Evolutionary conservation across 192 early-diverging fungal genomes (phyloP), one percentile per base, ranked within the genome.

Genomic region (Coemansia sp.): DNA sequence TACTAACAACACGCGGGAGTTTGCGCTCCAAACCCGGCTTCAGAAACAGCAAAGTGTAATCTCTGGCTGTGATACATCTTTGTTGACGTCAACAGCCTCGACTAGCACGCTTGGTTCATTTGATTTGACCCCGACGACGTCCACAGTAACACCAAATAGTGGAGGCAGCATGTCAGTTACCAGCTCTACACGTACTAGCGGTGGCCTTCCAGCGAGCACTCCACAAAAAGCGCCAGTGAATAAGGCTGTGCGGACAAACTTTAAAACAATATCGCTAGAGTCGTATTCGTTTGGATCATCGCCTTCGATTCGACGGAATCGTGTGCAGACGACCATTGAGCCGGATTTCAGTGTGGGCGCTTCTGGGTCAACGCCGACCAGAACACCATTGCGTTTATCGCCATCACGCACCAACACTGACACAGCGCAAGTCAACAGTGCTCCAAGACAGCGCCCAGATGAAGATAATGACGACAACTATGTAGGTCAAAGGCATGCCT

Each of bases 171-270:
- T 19, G 9, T 19, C 29, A 3, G 29, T 47, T 50, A 19, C 48
- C 26, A 19, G 45, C 6, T 19, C 60, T 7, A 38, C 59, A 11
- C 38, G 53, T 9, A 9, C 49, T 7, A 19, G 26, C 25, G 59
- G 47, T 51, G 37, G 48, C 62, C 39, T 67, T 19, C 60, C 29
- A 31, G 10, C 54, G 26, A 64, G 38, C 48, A 60, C 37, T 3
- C 43, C 71, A 7, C 76, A 60, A 22, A 84, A 85, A 25, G 69
- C 77, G n/a, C 81, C 82, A 45, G 90, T 89, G 39, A 88, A 94
- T 68, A 85, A 90, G 48, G 82, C 91, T 27, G 93, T 98, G 19
- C 86, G 96, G 6, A 96, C 94, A 19, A 93, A 98, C 67, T 91
- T 87, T 67, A 85, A 87, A 25, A 83, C 83, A 6, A 83, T 88